Evolutionary conservation across 371 early-diverging fungal genomes (phyloP), one percentile per base, ranked within the genome.

Genomic region (Blakeslea trispora): DNA sequence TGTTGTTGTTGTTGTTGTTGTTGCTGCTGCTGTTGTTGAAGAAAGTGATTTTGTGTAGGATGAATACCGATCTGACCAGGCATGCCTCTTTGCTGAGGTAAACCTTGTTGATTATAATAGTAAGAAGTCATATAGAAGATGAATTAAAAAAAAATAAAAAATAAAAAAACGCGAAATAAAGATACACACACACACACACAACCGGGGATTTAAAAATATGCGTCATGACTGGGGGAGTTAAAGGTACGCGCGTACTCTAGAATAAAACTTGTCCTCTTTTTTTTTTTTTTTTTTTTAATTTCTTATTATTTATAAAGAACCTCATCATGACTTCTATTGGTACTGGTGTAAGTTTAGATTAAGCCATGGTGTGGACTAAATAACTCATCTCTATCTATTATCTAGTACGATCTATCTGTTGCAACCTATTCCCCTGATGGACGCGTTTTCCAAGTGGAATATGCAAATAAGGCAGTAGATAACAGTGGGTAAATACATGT

Each of bases 341-440:
- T 52, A 87, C 89, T 64, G 86, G 86, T 55, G 87, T 86, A 79
- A 75, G 81, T n/a, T n/a, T n/a, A n/a, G n/a, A n/a, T n/a, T n/a
- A n/a, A n/a, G n/a, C n/a, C n/a, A n/a, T n/a, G n/a, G n/a, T n/a
- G n/a, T n/a, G n/a, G n/a, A n/a, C n/a, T n/a, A n/a, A n/a, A n/a
- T n/a, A n/a, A n/a, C n/a, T n/a, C n/a, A n/a, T n/a, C n/a, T n/a
- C n/a, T n/a, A n/a, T n/a, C n/a, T n/a, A n/a, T n/a, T n/a, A 34
- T 53, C 48, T 79, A 93, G 95, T 99, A 99, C 74, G 99, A 99
- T 81, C 82, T 97, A 57, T 93, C 96, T 31, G 92, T 95, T 41
- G 91, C 95, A 62, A 99, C 98, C 21, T 99, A 97, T 72, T 97
- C 99, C 40, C 98, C 98, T 46, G 99, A 99, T 73, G 99, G 99